These are phyloP conservation scores for Eucalyptus dawsonii DNA, from an alignment of 345 rosid genomes.

Conservation along the genomic window DNA sequence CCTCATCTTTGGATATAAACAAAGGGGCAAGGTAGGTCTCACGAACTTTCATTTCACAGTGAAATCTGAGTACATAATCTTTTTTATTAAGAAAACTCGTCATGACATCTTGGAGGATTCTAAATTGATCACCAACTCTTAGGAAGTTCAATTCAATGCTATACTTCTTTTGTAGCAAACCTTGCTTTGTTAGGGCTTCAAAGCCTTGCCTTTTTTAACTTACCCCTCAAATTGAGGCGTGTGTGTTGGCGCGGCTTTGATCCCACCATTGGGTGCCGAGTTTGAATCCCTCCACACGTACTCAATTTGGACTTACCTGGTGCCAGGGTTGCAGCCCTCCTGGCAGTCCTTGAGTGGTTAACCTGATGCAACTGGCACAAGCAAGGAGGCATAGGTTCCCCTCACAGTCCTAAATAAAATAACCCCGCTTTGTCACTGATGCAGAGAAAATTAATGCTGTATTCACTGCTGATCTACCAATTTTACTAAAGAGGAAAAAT, in stretches of 20 bases:
- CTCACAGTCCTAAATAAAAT: neutral
- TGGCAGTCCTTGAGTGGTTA: neutral
- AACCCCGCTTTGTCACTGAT: neutral
- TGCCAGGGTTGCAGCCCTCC: neutral
- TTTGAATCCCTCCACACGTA: neutral
- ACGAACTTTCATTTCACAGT: neutral
- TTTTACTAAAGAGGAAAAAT: neutral
- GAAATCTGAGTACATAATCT: neutral
- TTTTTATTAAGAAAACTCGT: neutral
- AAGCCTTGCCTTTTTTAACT: neutral
- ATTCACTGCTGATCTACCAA: neutral
- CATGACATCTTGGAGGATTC: neutral
- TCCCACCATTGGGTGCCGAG: neutral
- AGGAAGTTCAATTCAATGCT: neutral
- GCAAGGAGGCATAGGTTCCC: neutral
- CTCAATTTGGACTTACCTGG: neutral
- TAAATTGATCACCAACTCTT: neutral
- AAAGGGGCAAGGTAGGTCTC: conserved; percentile 86
- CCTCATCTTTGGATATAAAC: conserved; percentile 95
- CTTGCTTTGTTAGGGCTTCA: neutral
- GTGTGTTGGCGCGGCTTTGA: neutral
- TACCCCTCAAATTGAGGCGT: neutral
- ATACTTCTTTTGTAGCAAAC: neutral
- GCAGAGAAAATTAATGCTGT: neutral
- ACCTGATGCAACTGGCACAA: neutral